Evolutionary conservation across 257 asterid species (phyloP).

Genomic region (Orobanche coerulescens): DNA sequence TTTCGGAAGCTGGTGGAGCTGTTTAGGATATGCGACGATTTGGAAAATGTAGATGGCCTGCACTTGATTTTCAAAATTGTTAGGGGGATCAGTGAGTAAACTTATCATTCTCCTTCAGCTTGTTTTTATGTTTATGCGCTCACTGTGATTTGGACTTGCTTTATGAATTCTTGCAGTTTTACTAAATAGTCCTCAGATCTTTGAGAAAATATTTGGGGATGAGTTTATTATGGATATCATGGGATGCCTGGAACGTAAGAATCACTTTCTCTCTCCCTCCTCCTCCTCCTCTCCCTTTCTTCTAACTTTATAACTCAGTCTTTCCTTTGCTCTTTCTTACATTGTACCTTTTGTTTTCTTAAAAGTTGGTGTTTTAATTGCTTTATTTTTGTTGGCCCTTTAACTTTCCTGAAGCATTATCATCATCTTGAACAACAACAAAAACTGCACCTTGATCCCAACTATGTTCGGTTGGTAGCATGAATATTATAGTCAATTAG

Average conservation of each 20-base stretch:
- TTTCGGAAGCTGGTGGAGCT: constrained; percentile 72
- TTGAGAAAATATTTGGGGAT: constrained; percentile 90
- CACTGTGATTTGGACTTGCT: constrained; percentile 7
- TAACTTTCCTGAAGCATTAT: background rate
- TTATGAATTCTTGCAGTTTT: constrained; percentile 58
- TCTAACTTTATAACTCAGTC: background rate
- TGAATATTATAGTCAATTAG: too few relatives aligned
- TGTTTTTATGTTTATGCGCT: constrained; percentile 8
- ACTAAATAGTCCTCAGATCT: constrained; percentile 73
- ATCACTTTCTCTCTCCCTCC: constrained; percentile 8
- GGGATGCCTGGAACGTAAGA: constrained; percentile 94
- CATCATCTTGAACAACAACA: too few relatives aligned
- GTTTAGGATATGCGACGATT: constrained; percentile 72
- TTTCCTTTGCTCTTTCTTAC: background rate
- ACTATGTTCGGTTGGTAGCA: too few relatives aligned
- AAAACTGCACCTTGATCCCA: too few relatives aligned
- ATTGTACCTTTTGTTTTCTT: background rate
- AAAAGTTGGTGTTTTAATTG: background rate
- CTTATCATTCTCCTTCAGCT: constrained; percentile 13
- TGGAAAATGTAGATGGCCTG: constrained; percentile 76
- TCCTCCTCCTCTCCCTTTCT: background rate
- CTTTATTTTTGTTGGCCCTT: background rate
- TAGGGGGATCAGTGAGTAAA: constrained; percentile 74
- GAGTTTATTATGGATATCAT: constrained; percentile 84
- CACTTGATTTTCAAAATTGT: constrained; percentile 74